Evolutionary conservation across 495 filamentous ascomycete genomes (phyloP), one percentile per base, ranked within the genome.

Genomic region (Parmelia sp.): DNA sequence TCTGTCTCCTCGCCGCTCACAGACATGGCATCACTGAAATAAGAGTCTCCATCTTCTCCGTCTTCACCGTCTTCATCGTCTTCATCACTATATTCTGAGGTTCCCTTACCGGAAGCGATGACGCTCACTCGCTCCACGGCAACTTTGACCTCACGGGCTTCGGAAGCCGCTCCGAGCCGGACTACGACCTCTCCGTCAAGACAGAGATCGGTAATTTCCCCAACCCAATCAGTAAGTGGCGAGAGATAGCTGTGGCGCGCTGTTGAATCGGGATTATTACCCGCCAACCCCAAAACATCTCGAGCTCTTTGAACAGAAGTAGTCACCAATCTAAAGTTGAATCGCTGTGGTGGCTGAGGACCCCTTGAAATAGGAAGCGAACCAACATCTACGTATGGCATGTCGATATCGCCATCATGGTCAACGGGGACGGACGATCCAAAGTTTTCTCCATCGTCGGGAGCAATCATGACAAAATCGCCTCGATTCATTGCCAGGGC

Each of bases 131-230:
- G 72, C 62, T 86, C 83, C 15, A 75, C 60, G 3, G 76, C 65
- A 51, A 84, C 69, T 17, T 68, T 74, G 57, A 86, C 67, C 65
- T 87, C 84, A 21, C 71, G 70, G 25, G 78, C 77, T n/a, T 77
- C 67, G 21, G 74, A 67, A 31, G 76, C 57, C 8, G 76, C 79
- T 39, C 80, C 80, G 51, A 88, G 72, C 29, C 84, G 76, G 40
- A 88, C 76, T 3, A 75, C 80, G 10, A 86, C 67, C 7, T 72
- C 68, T 2, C 85, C 85, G 70, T 85, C 82, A 17, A 80, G 68
- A 33, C 77, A 75, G 11, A 83, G 73, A 57, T 82, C 77, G 17
- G 85, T 72, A 29, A 88, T 74, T 65, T 85, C 82, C 6, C 85
- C 85, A 64, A 86, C 68, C 76, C 82, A 85, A 37, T 81, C 74